These are phyloP conservation scores for Coniferiporia sulphurascens DNA, from an alignment of 1,284 basidiomycete species.

Conservation along the genomic window DNA sequence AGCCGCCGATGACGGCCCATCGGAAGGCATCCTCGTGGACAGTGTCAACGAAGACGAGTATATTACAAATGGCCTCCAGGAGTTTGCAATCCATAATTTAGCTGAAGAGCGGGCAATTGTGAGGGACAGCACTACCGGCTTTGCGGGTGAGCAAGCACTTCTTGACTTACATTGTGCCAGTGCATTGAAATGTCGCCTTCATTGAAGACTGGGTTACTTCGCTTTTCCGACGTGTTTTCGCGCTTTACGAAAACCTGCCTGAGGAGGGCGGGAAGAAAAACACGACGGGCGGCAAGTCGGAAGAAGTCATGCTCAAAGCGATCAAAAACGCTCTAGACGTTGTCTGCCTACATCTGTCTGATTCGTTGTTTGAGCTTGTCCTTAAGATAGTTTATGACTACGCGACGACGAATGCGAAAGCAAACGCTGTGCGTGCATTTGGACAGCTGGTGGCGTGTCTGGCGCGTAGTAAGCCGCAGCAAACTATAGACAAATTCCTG, in stretches of 20 bases:
- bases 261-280: slow-evolving; percentile 86
- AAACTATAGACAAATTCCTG: slow-evolving; percentile 78
- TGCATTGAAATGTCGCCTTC: slow-evolving; percentile 5
- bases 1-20: slow-evolving; percentile 46
- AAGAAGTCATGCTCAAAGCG: slow-evolving; percentile 79
- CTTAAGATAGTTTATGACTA: slow-evolving; percentile 86
- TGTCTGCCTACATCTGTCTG: slow-evolving; percentile 85
- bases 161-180: not conserved
- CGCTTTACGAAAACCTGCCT: slow-evolving; percentile 89
- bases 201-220: slow-evolving; percentile 80
- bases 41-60: slow-evolving; percentile 38
- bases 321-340: slow-evolving; percentile 82
- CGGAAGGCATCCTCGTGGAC: slow-evolving; percentile 49
- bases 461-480: slow-evolving; percentile 73
- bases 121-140: slow-evolving; percentile 73
- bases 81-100: slow-evolving; percentile 45
- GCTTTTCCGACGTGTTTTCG: slow-evolving; percentile 82
- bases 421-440: slow-evolving; percentile 87
- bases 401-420: slow-evolving; percentile 79
- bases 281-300: slow-evolving; percentile 80
- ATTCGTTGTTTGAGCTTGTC: slow-evolving; percentile 81
- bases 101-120: slow-evolving; percentile 73
- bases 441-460: slow-evolving; percentile 88
- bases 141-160: slow-evolving; percentile 54
- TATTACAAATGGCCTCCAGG: slow-evolving; percentile 53